These are phyloP conservation scores for Globisporangium camurandrum DNA, from an alignment of 352 stramenopile species.

Conservation along the genomic window DNA sequence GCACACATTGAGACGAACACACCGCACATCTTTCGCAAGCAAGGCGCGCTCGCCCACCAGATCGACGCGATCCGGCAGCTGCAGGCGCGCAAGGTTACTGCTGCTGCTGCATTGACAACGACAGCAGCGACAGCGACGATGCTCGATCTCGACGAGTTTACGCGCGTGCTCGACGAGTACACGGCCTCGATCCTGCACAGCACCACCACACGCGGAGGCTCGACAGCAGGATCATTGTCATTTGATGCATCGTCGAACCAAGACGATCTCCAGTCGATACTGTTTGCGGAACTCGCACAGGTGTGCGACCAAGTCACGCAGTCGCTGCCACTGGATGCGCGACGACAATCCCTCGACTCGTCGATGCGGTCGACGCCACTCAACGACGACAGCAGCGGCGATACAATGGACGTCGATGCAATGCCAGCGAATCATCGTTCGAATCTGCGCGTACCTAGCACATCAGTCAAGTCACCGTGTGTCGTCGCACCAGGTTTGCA, in stretches of 20 bases:
- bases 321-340: constrained; percentile 15
- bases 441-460: neutral
- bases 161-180: constrained; percentile 23
- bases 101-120: too few relatives aligned
- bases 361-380: neutral
- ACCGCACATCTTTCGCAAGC: constrained; percentile 36
- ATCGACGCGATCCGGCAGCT: constrained; percentile 20
- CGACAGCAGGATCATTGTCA: too few relatives aligned
- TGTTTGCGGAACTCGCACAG: constrained; percentile 23
- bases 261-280: constrained; percentile 18
- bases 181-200: constrained; percentile 13
- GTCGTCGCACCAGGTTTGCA: too few relatives aligned
- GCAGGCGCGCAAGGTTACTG: neutral
- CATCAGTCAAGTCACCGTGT: neutral
- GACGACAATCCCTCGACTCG: neutral
- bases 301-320: constrained; percentile 24
- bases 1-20: constrained; percentile 33
- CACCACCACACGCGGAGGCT: constrained; percentile 1
- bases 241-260: constrained; percentile 5
- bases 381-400: too few relatives aligned
- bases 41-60: constrained; percentile 27
- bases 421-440: neutral
- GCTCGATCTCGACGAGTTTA: constrained; percentile 14
- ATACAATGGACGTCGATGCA: neutral
- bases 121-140: neutral